Evolutionary conservation across 2,329 filamentous ascomycete species (phyloP).

Genomic region (Scortechinia acanthostroma): DNA sequence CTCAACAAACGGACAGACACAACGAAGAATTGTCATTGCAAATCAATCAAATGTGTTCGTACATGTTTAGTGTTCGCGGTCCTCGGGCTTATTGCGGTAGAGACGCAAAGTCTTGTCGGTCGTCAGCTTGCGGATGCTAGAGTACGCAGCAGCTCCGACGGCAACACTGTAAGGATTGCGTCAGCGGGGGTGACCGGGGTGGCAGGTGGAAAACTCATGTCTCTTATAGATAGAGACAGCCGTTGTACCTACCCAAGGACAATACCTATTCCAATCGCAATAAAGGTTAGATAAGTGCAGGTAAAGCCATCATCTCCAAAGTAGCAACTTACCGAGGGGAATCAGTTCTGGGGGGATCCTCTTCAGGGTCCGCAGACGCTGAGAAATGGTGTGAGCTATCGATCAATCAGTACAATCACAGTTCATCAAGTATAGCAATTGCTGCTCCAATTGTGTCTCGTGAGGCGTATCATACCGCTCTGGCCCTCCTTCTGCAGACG

Average conservation of each 20-base stretch:
- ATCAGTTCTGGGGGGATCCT: conserved; percentile 88
- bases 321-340: conserved; percentile 71
- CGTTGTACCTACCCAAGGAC: not conserved
- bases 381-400: conserved; percentile 89
- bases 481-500: conserved; percentile 55
- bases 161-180: conserved; percentile 80
- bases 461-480: conserved; percentile 41
- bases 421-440: not conserved
- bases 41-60: conserved; percentile 16
- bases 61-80: conserved; percentile 33
- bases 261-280: too few species aligned
- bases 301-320: too few species aligned
- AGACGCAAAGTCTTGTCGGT: conserved; percentile 91
- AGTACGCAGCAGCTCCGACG: conserved; percentile 75
- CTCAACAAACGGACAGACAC: not conserved
- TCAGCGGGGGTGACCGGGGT: not conserved
- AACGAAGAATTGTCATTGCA: too few species aligned
- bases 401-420: not conserved
- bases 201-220: not conserved
- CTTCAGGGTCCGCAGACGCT: conserved; percentile 84
- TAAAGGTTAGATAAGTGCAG: too few species aligned
- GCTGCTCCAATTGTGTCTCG: not conserved
- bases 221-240: not conserved
- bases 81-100: conserved; percentile 46
- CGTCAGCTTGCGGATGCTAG: conserved; percentile 71